Percentiles rank a stretch among this genome's conserved stretches.
phyloP scores from a whole-genome alignment of 768 basidiomycete species.

The Pholiota microspora region DNA sequence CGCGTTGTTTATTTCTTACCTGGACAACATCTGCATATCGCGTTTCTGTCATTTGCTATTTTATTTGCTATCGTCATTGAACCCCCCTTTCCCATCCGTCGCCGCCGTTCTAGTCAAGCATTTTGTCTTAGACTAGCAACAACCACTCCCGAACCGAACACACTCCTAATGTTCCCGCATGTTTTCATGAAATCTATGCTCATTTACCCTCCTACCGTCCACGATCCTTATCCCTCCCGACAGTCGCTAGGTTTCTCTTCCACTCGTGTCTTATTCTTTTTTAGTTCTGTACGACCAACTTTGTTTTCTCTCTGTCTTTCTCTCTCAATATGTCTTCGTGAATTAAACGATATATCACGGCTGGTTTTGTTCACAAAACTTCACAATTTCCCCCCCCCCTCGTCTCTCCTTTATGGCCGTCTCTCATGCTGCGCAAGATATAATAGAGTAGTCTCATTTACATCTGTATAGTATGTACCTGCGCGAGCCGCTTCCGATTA shows the following conservation, averaged over 20 bases:
- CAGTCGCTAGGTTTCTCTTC: conserved; percentile 17
- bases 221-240: conserved; percentile 14
- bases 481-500: conserved; percentile 30
- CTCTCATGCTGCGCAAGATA: conserved; percentile 25
- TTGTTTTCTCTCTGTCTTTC: conserved; percentile 8
- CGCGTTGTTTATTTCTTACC: conserved; percentile 17
- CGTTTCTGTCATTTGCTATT: conserved; percentile 25
- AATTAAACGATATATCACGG: conserved; percentile 3
- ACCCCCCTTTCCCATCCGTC: conserved; percentile 2
- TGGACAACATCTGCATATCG: conserved; percentile 20
- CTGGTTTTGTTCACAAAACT: conserved; percentile 11
- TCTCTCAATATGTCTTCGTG: conserved; percentile 13
- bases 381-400: conserved; percentile 17
- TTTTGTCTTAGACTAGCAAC: conserved; percentile 18
- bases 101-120: conserved; percentile 4
- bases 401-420: conserved; percentile 9
- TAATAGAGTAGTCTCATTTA: conserved; percentile 23
- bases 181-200: conserved; percentile 27
- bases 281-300: conserved; percentile 17
- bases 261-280: conserved; percentile 17
- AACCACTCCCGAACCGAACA: conserved; percentile 14
- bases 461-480: conserved; percentile 33
- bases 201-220: conserved; percentile 12
- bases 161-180: conserved; percentile 20
- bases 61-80: conserved; percentile 26